Evolutionary conservation across 1,139 yeast species (phyloP).

Genomic region (Protomyces pachydermus): DNA sequence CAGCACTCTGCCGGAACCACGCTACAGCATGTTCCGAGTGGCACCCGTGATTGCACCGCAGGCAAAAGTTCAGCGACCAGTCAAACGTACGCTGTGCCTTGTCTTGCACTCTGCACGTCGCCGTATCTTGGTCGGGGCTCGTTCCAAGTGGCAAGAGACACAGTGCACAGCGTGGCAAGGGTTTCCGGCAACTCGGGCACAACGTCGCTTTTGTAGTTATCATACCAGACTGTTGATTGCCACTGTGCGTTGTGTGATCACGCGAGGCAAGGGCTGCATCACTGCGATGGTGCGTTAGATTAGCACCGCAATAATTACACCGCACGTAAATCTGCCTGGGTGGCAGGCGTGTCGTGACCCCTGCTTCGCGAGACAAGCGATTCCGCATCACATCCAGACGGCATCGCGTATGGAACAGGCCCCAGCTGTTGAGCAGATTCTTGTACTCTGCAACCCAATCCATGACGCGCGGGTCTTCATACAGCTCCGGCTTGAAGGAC

Average conservation of each 20-base stretch:
- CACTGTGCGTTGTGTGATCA: neutral
- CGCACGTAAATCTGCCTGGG: constrained; percentile 76
- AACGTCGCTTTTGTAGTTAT: neutral
- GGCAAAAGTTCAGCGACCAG: constrained; percentile 65
- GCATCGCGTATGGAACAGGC: constrained; percentile 69
- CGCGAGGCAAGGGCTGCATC: neutral
- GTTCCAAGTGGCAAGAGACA: constrained; percentile 75
- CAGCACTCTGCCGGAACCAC: constrained; percentile 82
- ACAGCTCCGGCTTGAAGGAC: constrained; percentile 76
- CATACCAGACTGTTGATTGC: neutral
- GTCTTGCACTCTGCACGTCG: constrained; percentile 30
- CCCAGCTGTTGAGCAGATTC: constrained; percentile 76
- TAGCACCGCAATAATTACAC: constrained; percentile 73
- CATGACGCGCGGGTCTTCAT: constrained; percentile 48
- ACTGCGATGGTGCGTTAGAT: constrained; percentile 14
- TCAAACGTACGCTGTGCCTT: constrained; percentile 8
- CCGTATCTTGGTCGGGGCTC: constrained; percentile 48
- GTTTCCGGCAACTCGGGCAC: constrained; percentile 26
- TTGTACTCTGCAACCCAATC: constrained; percentile 49
- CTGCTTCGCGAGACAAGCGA: constrained; percentile 49
- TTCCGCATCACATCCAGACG: constrained; percentile 76
- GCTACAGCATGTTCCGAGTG: constrained; percentile 94
- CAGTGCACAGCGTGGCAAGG: constrained; percentile 65
- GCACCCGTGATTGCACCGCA: constrained; percentile 86
- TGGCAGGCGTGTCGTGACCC: constrained; percentile 48